Base-by-base conservation (phyloP, 2,329 filamentous ascomycete genomes). In the Claviceps citrina region DNA sequence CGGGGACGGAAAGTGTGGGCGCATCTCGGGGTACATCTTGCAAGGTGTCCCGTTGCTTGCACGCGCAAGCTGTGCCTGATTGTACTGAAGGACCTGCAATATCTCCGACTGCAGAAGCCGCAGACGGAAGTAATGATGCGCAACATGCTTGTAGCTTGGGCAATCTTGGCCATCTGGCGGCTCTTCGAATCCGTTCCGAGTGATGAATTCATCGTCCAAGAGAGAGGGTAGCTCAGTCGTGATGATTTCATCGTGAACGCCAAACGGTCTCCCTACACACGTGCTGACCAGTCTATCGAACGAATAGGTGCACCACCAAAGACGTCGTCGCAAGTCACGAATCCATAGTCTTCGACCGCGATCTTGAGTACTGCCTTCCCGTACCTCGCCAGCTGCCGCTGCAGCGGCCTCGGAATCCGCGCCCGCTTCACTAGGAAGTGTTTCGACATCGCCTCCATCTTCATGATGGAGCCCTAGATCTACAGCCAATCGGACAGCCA, bases 281-380 rank as follows among this genome's bases (percentile, higher is more conserved):
- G 85, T 87, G 53, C 85, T 91, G 38, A 96, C 89, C 5, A 96
- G 76, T n/a, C 89, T 76, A 59, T 96, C 89, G 41, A 96, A 76
- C 5, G 84, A 89, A 60, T 96, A 96, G 2, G 87, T 87, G 62
- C 86, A 94, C 89, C 91, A 96, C 86, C 87, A 96, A 12, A 96
- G 67, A 25, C 89, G 74, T 42, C 89, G 73, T 38, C 86, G 77
- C 46, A 94, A 71, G 57, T 96, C 91, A 39, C 89, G 77, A 30
- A 85, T 71, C 71, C 85, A 95, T 58, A 93, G 76, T 42, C 84
- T 73, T 36, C 82, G 73, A 67, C 58, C 79, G 59, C 65, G 82
- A 69, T 59, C 68, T 52, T 61, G 58, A 45, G 51, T 60, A 47
- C 51, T 58, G 49, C 54, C 50, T 28, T 54, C 52, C 13, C 38